Conservation (phyloP, 805 yeast genomes). For the Schwanniomyces vanrijiae region DNA sequence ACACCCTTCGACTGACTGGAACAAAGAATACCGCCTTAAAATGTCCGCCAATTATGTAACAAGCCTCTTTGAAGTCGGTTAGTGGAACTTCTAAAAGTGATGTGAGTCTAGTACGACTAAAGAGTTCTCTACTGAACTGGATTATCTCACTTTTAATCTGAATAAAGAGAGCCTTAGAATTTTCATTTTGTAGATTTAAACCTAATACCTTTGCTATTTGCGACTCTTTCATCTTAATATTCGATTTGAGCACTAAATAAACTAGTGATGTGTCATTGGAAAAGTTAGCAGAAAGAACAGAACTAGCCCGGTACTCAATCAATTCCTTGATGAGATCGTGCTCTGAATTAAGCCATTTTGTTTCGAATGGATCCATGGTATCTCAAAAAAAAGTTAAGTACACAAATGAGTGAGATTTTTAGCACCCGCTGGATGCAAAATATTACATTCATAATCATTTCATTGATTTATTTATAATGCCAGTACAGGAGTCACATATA, state of each 20-base stretch:
- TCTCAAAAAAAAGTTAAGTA: background rate
- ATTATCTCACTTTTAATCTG: constrained; percentile 4
- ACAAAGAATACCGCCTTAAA: constrained; percentile 24
- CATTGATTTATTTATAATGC: background rate
- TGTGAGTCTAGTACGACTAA: background rate
- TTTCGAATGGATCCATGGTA: constrained; percentile 5
- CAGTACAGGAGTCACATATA: background rate
- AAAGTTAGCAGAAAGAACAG: background rate
- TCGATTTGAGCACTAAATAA: constrained; percentile 11
- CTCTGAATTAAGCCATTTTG: constrained; percentile 1
- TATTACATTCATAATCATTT: background rate
- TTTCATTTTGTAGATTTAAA: background rate
- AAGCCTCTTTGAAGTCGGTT: constrained; percentile 22
- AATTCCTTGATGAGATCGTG: constrained; percentile 1
- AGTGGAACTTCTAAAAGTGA: constrained; percentile 19
- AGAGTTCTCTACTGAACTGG: background rate
- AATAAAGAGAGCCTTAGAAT: constrained; percentile 2
- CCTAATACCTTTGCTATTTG: constrained; percentile 12
- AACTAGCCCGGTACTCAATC: constrained; percentile 2
- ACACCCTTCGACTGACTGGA: constrained; percentile 9
- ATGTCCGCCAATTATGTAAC: constrained; percentile 22
- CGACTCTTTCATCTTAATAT: constrained; percentile 8
- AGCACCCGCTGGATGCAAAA: background rate
- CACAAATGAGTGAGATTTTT: background rate
- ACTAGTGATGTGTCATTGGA: constrained; percentile 9